Percentiles rank a stretch among this genome's conserved stretches.
Conservation (phyloP, 2,329 filamentous ascomycete species). For the Colletotrichum cereale region DNA sequence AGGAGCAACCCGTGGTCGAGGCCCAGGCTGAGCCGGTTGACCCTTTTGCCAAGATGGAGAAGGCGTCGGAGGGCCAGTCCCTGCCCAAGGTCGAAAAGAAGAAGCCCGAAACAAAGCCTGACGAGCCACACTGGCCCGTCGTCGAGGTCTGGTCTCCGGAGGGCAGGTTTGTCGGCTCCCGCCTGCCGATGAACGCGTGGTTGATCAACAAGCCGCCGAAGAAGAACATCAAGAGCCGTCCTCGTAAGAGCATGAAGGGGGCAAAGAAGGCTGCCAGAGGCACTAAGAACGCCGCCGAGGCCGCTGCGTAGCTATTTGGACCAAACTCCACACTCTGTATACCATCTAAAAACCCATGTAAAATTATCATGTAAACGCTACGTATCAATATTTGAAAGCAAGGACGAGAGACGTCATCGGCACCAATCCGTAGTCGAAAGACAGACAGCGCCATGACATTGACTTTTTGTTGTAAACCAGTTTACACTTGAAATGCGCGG, state of each 20-base stretch:
- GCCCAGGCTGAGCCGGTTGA: conserved; percentile 35
- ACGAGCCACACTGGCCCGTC: conserved; percentile 67
- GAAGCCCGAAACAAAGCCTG: conserved; percentile 20
- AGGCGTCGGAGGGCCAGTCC: conserved; percentile 38
- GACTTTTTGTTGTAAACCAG: neutral
- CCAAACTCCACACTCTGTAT: conserved; percentile 14
- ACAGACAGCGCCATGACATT: conserved; percentile 10
- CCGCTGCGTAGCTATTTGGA: neutral
- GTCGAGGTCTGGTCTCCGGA: conserved; percentile 89
- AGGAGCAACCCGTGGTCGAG: conserved; percentile 37
- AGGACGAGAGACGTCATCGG: neutral
- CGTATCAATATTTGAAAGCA: neutral
- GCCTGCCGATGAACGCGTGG: conserved; percentile 80
- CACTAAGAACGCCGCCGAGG: conserved; percentile 44
- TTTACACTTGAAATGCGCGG: neutral
- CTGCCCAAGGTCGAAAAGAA: conserved; percentile 42
- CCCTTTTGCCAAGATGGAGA: conserved; percentile 38
- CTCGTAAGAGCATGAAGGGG: conserved; percentile 78
- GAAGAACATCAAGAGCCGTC: conserved; percentile 66
- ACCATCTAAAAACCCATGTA: neutral
- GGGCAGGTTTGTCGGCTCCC: conserved; percentile 80
- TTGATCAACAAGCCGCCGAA: conserved; percentile 68
- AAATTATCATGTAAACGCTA: neutral
- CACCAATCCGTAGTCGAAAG: neutral
- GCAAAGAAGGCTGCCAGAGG: conserved; percentile 65